Evolutionary conservation across 495 filamentous ascomycete species (phyloP).

Genomic region (Talaromyces ruber): DNA sequence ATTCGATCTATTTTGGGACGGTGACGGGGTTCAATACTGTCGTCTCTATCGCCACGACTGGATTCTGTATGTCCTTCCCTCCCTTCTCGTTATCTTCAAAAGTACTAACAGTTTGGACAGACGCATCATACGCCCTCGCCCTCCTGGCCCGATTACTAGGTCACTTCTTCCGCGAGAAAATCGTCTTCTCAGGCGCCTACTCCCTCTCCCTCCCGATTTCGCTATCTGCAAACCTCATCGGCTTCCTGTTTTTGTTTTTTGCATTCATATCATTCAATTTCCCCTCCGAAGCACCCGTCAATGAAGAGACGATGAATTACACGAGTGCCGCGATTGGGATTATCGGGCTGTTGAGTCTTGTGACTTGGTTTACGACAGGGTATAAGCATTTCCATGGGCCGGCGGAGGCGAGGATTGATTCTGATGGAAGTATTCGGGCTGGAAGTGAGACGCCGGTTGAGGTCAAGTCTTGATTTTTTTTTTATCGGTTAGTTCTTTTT

Average conservation of each 20-base stretch:
- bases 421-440: neutral
- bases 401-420: constrained; percentile 8
- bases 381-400: constrained; percentile 45
- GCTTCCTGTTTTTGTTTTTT: constrained; percentile 45
- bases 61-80: constrained; percentile 39
- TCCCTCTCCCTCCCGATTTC: constrained; percentile 27
- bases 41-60: constrained; percentile 47
- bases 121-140: constrained; percentile 51
- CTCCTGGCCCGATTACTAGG: constrained; percentile 43
- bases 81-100: constrained; percentile 1
- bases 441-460: neutral
- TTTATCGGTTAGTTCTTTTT: neutral
- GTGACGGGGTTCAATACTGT: constrained; percentile 50
- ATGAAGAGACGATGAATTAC: constrained; percentile 49
- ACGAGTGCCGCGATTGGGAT: constrained; percentile 47
- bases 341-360: constrained; percentile 38
- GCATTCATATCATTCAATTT: constrained; percentile 52
- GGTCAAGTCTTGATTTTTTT: neutral
- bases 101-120: constrained; percentile 19
- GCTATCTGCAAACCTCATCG: constrained; percentile 40
- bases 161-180: constrained; percentile 31
- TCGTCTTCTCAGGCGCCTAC: constrained; percentile 27
- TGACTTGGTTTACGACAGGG: constrained; percentile 47
- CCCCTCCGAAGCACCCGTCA: constrained; percentile 40
- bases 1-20: constrained; percentile 50